Evolutionary conservation across 768 basidiomycete species (phyloP).

Genomic region (Hortiboletus flavorubellus): DNA sequence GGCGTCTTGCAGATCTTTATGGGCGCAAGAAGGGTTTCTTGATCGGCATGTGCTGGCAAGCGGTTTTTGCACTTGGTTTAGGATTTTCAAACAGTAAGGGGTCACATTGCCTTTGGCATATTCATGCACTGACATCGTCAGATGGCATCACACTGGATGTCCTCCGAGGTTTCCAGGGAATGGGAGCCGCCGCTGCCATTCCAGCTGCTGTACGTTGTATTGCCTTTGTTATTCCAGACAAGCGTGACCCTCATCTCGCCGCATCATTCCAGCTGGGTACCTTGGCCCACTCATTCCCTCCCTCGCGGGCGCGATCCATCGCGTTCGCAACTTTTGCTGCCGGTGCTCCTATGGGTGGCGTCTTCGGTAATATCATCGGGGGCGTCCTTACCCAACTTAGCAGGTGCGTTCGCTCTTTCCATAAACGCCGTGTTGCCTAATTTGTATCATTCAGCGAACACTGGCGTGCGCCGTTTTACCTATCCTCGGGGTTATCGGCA

Average conservation of each 20-base stretch:
- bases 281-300: slow-evolving; percentile 74
- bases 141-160: slow-evolving; percentile 62
- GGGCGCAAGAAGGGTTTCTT: slow-evolving; percentile 71
- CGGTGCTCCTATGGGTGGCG: slow-evolving; percentile 80
- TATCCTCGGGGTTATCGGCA: slow-evolving; percentile 55
- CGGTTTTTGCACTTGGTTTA: slow-evolving; percentile 58
- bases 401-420: slow-evolving; percentile 24
- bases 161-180: slow-evolving; percentile 74
- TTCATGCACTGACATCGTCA: slow-evolving; percentile 19
- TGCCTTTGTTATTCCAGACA: background rate
- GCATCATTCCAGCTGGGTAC: slow-evolving; percentile 61
- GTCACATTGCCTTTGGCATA: background rate
- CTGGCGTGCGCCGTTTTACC: slow-evolving; percentile 69
- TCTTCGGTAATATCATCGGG: slow-evolving; percentile 65
- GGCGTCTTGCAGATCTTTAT: slow-evolving; percentile 76
- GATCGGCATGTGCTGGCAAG: slow-evolving; percentile 51
- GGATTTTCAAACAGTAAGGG: slow-evolving; percentile 56
- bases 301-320: slow-evolving; percentile 59
- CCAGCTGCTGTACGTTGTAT: slow-evolving; percentile 58
- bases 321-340: slow-evolving; percentile 85
- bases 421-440: background rate
- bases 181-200: slow-evolving; percentile 74
- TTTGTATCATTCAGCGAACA: slow-evolving; percentile 26
- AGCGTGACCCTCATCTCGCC: background rate
- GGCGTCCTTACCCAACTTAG: slow-evolving; percentile 64